These are phyloP conservation scores for Colletotrichum eleusines DNA, from an alignment of 2,329 filamentous ascomycete genomes.

Conservation along the genomic window DNA sequence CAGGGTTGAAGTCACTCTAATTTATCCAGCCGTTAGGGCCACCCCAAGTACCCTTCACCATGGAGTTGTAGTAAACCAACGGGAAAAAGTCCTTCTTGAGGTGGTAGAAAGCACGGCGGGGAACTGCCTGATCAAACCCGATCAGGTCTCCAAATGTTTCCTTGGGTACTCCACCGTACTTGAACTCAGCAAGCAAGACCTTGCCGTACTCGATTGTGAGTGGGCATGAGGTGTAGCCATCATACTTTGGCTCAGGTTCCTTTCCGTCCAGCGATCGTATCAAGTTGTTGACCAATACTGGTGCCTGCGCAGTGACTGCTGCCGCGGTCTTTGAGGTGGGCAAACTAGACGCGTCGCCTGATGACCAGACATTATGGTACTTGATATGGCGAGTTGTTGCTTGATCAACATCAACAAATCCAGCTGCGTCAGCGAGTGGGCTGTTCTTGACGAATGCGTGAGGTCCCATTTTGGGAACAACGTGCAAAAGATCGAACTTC, in stretches of 20 bases:
- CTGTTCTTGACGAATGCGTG: constrained; percentile 67
- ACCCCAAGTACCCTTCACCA: constrained; percentile 73
- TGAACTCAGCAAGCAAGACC: constrained; percentile 74
- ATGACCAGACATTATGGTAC: constrained; percentile 69
- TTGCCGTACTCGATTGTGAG: constrained; percentile 69
- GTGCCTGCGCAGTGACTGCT: constrained; percentile 64
- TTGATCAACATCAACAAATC: constrained; percentile 70
- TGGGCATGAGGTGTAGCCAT: constrained; percentile 69
- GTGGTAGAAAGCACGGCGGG: constrained; percentile 69
- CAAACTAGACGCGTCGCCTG: constrained; percentile 69
- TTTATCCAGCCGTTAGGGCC: constrained; percentile 66
- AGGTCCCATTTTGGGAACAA: constrained; percentile 69
- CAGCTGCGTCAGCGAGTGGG: constrained; percentile 64
- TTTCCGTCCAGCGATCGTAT: constrained; percentile 59
- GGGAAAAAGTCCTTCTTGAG: constrained; percentile 77
- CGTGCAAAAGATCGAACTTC: constrained; percentile 68
- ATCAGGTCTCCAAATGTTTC: constrained; percentile 69
- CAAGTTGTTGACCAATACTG: constrained; percentile 63
- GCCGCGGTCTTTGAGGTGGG: constrained; percentile 69
- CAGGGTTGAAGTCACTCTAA: neutral
- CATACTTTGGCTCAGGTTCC: constrained; percentile 58
- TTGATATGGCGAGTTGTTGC: constrained; percentile 65
- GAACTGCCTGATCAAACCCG: constrained; percentile 68
- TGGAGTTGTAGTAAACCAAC: constrained; percentile 71
- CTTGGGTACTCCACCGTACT: constrained; percentile 72